Evolutionary conservation across 768 basidiomycete genomes (phyloP).

Genomic region (Auriscalpium vulgare): DNA sequence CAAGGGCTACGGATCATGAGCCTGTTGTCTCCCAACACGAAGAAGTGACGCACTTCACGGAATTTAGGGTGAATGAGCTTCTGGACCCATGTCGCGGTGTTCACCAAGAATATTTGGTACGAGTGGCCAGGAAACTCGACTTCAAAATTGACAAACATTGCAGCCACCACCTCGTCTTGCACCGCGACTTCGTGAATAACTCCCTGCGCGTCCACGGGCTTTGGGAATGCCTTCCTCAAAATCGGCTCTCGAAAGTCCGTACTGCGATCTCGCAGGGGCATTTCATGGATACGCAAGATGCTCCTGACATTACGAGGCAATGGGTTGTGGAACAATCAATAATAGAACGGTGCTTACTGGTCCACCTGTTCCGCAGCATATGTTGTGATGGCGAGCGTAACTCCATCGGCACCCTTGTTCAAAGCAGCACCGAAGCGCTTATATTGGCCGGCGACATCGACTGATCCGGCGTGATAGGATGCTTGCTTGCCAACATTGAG

Average conservation of each 20-base stretch:
- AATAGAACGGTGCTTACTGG: background rate
- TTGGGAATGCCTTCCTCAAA: background rate
- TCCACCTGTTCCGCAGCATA: background rate
- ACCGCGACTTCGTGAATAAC: constrained; percentile 6
- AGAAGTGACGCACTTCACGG: background rate
- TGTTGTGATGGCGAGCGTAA: constrained; percentile 15
- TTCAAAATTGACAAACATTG: background rate
- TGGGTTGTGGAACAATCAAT: background rate
- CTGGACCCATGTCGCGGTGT: constrained; percentile 1
- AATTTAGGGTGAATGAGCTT: constrained; percentile 2
- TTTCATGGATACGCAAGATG: background rate
- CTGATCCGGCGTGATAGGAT: constrained; percentile 21
- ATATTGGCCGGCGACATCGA: constrained; percentile 19
- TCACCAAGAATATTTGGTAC: constrained; percentile 6
- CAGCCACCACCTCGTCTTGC: constrained; percentile 4
- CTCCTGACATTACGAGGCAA: background rate
- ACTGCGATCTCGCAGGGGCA: background rate
- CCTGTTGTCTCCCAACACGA: background rate
- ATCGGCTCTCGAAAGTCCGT: background rate
- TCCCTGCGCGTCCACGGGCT: background rate
- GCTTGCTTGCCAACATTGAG: constrained; percentile 21
- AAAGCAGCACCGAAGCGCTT: constrained; percentile 16
- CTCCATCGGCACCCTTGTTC: constrained; percentile 7
- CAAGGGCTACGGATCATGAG: background rate
- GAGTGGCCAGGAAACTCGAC: background rate